Evolutionary conservation across 1,139 yeast species (phyloP), one percentile per base, ranked within the genome.

Genomic region (Yarrowia galli): DNA sequence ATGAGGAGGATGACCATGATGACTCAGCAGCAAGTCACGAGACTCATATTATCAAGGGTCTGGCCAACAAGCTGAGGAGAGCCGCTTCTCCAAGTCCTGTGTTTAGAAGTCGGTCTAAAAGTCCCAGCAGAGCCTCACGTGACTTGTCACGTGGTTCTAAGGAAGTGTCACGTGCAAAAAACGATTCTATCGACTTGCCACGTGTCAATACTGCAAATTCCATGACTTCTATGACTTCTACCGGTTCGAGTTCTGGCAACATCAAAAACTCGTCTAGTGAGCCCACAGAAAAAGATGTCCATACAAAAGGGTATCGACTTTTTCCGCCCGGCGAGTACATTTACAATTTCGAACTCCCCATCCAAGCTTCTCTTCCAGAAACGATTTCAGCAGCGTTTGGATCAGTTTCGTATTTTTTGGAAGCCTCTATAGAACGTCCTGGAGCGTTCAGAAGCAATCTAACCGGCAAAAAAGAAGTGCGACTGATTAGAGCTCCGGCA

Each of bases 311-410:
- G 13, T 81, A 79, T 73, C 85, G 85, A 67, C 75, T 78, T 3
- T 89, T 82, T 71, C 80, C 82, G 60, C 92, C 96, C 0, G 99
- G 98, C 40, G 98, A 92, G 74, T 95, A 95, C 75, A 83, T 91
- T 60, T 95, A 93, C 80, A 90, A 92, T 71, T 95, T 95, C 75
- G 99, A 95, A 78, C 92, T 92, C 70, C 89, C 97, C 3, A 82
- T 95, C 42, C 95, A 91, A 6, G 87, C 93, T 16, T 86, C 91
- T 12, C 81, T 89, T 54, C 98, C 98, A 0, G 99, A 95, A 77
- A 76, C 96, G 0, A 85, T 91, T 16, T 79, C 81, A 46, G 92
- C 92, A 15, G 88, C 93, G 9, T 92, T 91, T 78, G 99, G 99
- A 1, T 82, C 85, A 9, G 96, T 92, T 3, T 76, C 79, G 54